A percentile compares a stretch with the other conserved stretches of the same genome.
phyloP scores from a whole-genome alignment of 164 flowering plant species.

The Piper longum region DNA sequence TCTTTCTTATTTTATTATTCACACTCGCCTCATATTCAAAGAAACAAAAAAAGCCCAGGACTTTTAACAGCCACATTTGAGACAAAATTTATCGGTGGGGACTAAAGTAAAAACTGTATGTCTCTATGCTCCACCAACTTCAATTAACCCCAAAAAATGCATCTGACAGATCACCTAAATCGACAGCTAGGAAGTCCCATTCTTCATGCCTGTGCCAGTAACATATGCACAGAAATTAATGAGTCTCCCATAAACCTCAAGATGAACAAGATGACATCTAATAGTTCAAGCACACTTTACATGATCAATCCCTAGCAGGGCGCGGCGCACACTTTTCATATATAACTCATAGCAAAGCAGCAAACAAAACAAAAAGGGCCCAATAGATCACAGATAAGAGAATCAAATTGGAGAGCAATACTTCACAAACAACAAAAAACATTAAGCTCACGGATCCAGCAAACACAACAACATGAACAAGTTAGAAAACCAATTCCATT shows the following conservation, averaged over 20 bases:
- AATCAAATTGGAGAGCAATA: too few relatives aligned
- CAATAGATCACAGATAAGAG: too few relatives aligned
- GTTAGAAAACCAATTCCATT: neutral
- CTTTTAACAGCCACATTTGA: neutral
- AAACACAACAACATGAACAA: too few relatives aligned
- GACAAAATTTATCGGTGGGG: neutral
- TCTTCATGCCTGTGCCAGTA: neutral
- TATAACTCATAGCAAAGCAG: neutral
- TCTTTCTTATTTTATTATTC: neutral
- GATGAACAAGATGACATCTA: neutral
- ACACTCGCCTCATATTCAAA: neutral
- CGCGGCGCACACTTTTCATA: neutral
- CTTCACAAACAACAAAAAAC: too few relatives aligned
- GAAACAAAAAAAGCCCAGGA: neutral
- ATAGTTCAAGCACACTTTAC: neutral
- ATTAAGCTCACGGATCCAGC: too few relatives aligned
- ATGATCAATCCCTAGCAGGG: neutral
- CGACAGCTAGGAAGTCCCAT: neutral
- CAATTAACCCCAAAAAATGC: neutral
- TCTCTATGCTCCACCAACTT: neutral
- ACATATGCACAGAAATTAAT: neutral
- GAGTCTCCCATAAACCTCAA: conserved; percentile 1
- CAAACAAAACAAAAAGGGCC: too few relatives aligned
- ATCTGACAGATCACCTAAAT: neutral
- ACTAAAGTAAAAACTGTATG: neutral